Conservation (phyloP, 306 rosid genomes). For the Prunus mongolica region DNA sequence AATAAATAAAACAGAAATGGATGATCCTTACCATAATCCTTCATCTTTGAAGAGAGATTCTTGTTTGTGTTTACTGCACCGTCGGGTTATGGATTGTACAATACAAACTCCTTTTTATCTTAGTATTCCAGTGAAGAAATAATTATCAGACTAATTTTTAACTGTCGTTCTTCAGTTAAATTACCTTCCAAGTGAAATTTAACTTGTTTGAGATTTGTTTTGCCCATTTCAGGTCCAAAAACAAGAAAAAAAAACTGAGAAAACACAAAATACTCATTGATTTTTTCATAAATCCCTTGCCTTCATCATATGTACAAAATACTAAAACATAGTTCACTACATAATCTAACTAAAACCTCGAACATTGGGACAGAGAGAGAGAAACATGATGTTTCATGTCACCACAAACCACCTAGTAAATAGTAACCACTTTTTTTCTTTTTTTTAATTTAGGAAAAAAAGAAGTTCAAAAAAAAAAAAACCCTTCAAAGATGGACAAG, state of each 20-base stretch:
- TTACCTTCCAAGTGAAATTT: too few relatives aligned
- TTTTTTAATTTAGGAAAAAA: too few relatives aligned
- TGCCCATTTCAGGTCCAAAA: background rate
- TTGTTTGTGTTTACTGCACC: too few relatives aligned
- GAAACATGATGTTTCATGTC: conserved; percentile 2
- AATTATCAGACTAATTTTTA: too few relatives aligned
- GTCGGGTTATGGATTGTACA: too few relatives aligned
- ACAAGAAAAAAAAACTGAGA: background rate
- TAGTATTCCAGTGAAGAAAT: background rate
- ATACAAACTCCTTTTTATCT: background rate
- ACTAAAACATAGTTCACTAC: background rate
- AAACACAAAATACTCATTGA: background rate
- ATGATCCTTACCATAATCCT: background rate
- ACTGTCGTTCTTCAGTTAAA: too few relatives aligned
- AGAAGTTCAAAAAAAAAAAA: accelerated
- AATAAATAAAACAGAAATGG: background rate
- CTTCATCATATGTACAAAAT: background rate
- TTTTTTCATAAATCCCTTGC: background rate
- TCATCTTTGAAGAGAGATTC: background rate
- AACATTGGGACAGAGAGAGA: background rate
- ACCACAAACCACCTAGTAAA: background rate
- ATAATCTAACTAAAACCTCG: background rate
- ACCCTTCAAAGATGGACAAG: too few relatives aligned
- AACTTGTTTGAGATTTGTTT: too few relatives aligned
- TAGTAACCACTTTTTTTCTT: too few relatives aligned